Percentiles rank a stretch among this genome's conserved stretches.
These are phyloP conservation scores for Lentinula edodes DNA, from an alignment of 768 basidiomycete species.

Conservation along the genomic window DNA sequence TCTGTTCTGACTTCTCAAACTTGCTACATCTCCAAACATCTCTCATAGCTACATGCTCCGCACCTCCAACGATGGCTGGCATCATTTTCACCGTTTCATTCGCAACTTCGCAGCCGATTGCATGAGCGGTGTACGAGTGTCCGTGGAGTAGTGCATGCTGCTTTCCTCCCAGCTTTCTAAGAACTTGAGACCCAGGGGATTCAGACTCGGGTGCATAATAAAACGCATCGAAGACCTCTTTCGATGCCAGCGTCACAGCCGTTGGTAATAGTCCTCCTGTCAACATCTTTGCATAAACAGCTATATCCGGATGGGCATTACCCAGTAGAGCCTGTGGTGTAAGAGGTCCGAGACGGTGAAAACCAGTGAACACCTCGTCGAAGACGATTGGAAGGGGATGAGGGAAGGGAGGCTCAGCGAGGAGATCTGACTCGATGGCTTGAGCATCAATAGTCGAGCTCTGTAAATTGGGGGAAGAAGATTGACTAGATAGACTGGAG, in stretches of 20 bases:
- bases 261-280: conserved; percentile 91
- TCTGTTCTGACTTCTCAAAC: not conserved
- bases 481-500: conserved; percentile 44
- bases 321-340: conserved; percentile 64
- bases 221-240: conserved; percentile 38
- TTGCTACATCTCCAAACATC: not conserved
- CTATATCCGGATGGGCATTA: conserved; percentile 69
- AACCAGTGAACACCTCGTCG: conserved; percentile 93
- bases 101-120: conserved; percentile 90
- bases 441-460: not conserved
- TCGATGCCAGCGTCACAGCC: conserved; percentile 68
- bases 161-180: not conserved
- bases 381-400: conserved; percentile 75
- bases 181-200: not conserved
- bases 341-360: conserved; percentile 79
- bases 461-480: not conserved
- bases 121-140: conserved; percentile 93
- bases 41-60: not conserved
- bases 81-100: conserved; percentile 70
- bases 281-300: conserved; percentile 88
- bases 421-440: not conserved
- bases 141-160: conserved; percentile 82
- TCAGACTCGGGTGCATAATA: conserved; percentile 43
- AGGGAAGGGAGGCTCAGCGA: not conserved
- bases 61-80: not conserved